Evolutionary conservation across 768 basidiomycete species (phyloP).

Genomic region (Pulveroboletus ravenelii): DNA sequence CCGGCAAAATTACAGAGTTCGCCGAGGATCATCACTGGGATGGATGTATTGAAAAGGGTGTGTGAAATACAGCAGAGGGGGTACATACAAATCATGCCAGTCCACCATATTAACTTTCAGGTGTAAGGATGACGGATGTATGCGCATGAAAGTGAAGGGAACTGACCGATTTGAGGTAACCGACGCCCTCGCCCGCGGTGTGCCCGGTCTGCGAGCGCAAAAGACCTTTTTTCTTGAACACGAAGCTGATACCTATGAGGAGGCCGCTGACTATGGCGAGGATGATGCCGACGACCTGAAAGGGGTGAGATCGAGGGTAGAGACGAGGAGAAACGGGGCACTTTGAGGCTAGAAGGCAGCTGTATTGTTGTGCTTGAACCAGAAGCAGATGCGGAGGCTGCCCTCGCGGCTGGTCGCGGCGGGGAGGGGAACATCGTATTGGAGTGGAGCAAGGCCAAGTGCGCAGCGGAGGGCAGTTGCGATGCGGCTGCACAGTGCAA

Average conservation of each 20-base stretch:
- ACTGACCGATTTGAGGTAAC: slow-evolving; percentile 89
- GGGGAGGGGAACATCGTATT: slow-evolving; percentile 2
- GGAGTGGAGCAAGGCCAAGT: neutral
- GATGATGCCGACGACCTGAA: slow-evolving; percentile 68
- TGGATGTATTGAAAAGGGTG: neutral
- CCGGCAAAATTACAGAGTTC: slow-evolving; percentile 84
- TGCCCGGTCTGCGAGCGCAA: slow-evolving; percentile 79
- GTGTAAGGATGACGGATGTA: slow-evolving; percentile 8
- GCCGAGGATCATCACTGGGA: slow-evolving; percentile 84
- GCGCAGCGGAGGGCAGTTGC: slow-evolving; percentile 3
- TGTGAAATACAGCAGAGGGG: no score
- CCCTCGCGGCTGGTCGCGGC: slow-evolving; percentile 7
- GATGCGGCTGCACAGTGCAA: slow-evolving; percentile 1
- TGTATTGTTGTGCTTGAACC: slow-evolving; percentile 31
- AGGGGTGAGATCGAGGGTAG: neutral
- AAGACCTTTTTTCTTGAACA: slow-evolving; percentile 97
- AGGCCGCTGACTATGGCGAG: slow-evolving; percentile 75
- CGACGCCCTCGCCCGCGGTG: slow-evolving; percentile 78
- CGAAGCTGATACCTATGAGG: slow-evolving; percentile 90
- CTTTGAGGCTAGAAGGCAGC: slow-evolving; percentile 50
- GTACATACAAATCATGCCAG: slow-evolving; percentile 72
- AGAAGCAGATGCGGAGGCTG: slow-evolving; percentile 39
- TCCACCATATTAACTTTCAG: slow-evolving; percentile 82
- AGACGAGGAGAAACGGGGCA: slow-evolving; percentile 15
- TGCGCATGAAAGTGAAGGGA: neutral